Base-by-base conservation (phyloP, 371 early-diverging fungal species). In the Lichtheimia ornata region DNA sequence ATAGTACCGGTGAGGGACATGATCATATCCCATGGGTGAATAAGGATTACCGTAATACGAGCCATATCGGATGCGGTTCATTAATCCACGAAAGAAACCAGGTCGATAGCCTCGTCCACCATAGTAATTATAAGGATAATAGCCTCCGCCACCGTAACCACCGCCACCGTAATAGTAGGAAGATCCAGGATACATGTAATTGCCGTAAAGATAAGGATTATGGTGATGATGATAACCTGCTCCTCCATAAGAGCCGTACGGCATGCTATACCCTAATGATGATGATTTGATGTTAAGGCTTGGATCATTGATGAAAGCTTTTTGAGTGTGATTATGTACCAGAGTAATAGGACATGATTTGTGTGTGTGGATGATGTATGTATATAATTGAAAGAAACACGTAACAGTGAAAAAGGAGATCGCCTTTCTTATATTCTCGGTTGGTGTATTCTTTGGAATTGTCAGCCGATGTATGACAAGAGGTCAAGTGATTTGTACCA, bases 41-140 rank as follows among this genome's bases (percentile, higher is more conserved):
- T 51, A 58, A 14, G 52, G 45, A 41, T 43, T 49, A 6, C 65
- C 65, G 22, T 47, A 47, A 27, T 59, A 60, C 6, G 56, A 55
- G 18, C 69, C 69, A 28, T 69, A 64, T 27, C 61, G 59, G 12
- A 69, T 18, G 14, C 69, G 64, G 27, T 69, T 69, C 27, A 53
- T 58, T n/a, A 69, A 17, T 24, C 59, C 52, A 22, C 69, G 64
- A 43, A 69, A 64, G 17, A 67, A 25, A 14, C 61, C 55, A 20
- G 64, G 64, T n/a, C 69, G 62, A 50, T 69, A 64, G 17, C 55
- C 43, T 50, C 53, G n/a, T 2, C 47, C 54, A 25, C 59, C 59
- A 24, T 56, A 58, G 3, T 53, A 51, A 25, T 47, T 25, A 22
- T 47, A 63, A 17, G 67, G 67, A 30, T 56, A 58, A 27, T 65